Base-by-base conservation (phyloP, 2,329 filamentous ascomycete species). In the Colletotrichum sojae region DNA sequence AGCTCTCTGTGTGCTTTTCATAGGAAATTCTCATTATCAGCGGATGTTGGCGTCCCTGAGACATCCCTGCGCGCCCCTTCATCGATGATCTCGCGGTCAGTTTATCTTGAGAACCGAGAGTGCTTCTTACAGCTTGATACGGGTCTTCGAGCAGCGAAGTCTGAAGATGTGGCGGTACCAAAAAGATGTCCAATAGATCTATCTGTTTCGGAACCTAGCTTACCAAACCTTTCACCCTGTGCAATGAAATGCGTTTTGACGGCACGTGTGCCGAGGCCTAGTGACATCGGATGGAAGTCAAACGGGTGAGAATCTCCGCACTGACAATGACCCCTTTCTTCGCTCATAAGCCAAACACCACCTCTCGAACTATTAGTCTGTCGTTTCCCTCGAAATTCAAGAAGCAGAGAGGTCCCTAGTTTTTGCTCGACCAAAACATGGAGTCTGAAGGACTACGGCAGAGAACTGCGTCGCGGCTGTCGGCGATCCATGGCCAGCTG, bases 261-360 rank as follows among this genome's bases (percentile, higher is more conserved):
- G 15, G 48, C 52, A 55, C 6, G 52, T 46, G 57, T 56, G 43
- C 65, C 61, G 61, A 64, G 65, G 61, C 58, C 31, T 3, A 18
- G 6, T 0, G 22, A 57, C 54, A 25, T 65, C 53, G 36, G 54
- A 65, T n/a, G 36, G 18, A 54, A 10, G 27, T 12, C 15, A 53
- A 58, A 25, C 48, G 31, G 9, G 13, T 15, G 27, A 45, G 22
- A 43, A 40, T 36, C 25, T 55, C 22, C 48, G 66, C 40, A 59
- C 1, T 20, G n/a, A 12, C 18, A 4, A 36, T 36, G 1, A 36
- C 31, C 9, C 31, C 39, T 13, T 12, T 18, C 10, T 13, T 8
- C 15, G 27, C 36, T 9, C 22, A 13, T 43, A 43, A 51, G 20
- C 5, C 40, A 53, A n/a, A 48, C 53, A 46, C 8, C 10, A 36